Percentiles rank a stretch among this genome's conserved stretches.
Conservation (phyloP, 306 rosid species). For the Quercus cerris region DNA sequence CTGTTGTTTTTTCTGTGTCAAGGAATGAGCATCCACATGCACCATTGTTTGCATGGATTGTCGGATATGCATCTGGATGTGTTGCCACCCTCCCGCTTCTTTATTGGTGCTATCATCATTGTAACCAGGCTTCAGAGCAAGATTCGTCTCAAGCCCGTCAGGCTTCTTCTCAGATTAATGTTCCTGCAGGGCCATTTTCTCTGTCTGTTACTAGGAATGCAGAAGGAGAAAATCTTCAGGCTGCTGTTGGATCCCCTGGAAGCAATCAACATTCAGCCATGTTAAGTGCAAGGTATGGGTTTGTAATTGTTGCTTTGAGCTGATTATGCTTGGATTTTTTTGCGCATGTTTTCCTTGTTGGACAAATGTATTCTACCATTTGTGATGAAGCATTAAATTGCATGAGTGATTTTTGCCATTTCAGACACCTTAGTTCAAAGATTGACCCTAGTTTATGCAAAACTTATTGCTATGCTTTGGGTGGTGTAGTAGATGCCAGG, state of each 20-base stretch:
- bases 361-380: background rate
- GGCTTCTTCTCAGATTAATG: conserved; percentile 69
- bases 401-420: conserved; percentile 5
- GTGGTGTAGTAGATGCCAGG: background rate
- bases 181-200: conserved; percentile 59
- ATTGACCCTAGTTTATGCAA: background rate
- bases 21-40: conserved; percentile 71
- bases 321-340: background rate
- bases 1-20: conserved; percentile 77
- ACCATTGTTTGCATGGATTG: conserved; percentile 84
- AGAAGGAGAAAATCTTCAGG: conserved; percentile 64
- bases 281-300: conserved; percentile 63
- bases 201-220: conserved; percentile 59
- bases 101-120: conserved; percentile 84
- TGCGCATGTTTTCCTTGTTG: background rate
- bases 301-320: conserved; percentile 23
- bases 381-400: background rate
- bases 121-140: conserved; percentile 68
- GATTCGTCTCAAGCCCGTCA: conserved; percentile 65
- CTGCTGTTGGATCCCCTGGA: conserved; percentile 45
- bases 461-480: background rate
- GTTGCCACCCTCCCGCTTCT: conserved; percentile 89
- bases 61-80: conserved; percentile 94
- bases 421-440: background rate
- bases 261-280: conserved; percentile 45